These are phyloP conservation scores for Marasmius sp. DNA, from an alignment of 1,284 basidiomycete genomes.

Conservation along the genomic window DNA sequence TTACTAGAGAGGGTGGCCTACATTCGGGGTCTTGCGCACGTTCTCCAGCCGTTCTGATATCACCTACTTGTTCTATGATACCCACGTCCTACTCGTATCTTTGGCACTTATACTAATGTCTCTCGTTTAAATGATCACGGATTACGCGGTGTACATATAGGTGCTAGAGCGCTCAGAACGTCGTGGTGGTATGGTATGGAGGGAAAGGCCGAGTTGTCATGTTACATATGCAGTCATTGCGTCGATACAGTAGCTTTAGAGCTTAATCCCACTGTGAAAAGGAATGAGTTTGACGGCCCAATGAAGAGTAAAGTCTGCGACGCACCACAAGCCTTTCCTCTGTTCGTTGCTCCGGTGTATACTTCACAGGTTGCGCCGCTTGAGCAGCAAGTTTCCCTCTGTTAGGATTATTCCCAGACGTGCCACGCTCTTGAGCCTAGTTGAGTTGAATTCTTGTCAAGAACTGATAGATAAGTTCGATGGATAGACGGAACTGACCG, in stretches of 20 bases:
- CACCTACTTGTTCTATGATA: slow-evolving; percentile 25
- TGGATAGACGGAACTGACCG: slow-evolving; percentile 41
- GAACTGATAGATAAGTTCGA: slow-evolving; percentile 12
- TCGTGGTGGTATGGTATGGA: background rate
- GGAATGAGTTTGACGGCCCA: background rate
- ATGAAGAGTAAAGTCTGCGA: background rate
- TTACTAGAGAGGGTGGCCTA: slow-evolving; percentile 16
- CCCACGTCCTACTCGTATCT: slow-evolving; percentile 13
- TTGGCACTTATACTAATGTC: background rate
- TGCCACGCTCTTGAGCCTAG: slow-evolving; percentile 60
- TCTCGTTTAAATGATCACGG: background rate
- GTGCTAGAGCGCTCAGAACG: background rate
- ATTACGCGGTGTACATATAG: background rate
- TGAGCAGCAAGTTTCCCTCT: slow-evolving; percentile 62
- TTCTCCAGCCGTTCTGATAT: slow-evolving; percentile 15
- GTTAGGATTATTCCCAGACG: slow-evolving; percentile 61
- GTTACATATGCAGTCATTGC: background rate
- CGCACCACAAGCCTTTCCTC: slow-evolving; percentile 64
- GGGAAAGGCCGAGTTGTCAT: background rate
- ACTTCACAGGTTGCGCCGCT: slow-evolving; percentile 47
- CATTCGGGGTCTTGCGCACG: background rate
- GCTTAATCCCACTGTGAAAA: background rate
- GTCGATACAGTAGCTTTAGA: background rate
- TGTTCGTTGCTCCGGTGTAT: slow-evolving; percentile 46
- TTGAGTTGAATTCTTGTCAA: slow-evolving; percentile 17